These are phyloP conservation scores for Saccharomycopsis sp. DNA, from an alignment of 805 yeast species.

Conservation along the genomic window DNA sequence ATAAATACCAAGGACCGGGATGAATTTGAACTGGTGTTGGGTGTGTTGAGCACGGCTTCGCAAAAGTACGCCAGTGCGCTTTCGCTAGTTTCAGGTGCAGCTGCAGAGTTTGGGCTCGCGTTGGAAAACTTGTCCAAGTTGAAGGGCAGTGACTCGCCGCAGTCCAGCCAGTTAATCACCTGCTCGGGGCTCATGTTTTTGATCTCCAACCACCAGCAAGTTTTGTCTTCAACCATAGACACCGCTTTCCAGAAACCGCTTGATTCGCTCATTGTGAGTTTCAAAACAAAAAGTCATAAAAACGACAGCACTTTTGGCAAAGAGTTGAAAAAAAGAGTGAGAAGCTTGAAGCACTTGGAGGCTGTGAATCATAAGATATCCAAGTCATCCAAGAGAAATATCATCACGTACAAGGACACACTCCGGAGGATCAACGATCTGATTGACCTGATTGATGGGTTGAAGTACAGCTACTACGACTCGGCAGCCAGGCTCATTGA, in stretches of 20 bases:
- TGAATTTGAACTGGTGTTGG: conserved; percentile 39
- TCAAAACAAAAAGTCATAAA: conserved; percentile 34
- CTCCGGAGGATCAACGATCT: conserved; percentile 60
- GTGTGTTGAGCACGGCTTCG: conserved; percentile 40
- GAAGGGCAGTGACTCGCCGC: conserved; percentile 46
- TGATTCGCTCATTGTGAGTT: conserved; percentile 33
- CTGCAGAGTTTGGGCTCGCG: conserved; percentile 63
- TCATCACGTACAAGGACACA: conserved; percentile 58
- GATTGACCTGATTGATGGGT: conserved; percentile 67
- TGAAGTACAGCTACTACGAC: conserved; percentile 68
- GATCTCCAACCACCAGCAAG: conserved; percentile 67
- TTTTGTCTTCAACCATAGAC: conserved; percentile 50
- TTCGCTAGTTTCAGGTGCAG: conserved; percentile 42
- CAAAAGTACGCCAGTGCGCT: conserved; percentile 39
- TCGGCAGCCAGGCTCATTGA: conserved; percentile 55
- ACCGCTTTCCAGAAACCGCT: conserved; percentile 50
- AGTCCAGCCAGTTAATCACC: conserved; percentile 55
- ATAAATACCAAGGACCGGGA: conserved; percentile 53
- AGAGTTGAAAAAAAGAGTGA: conserved; percentile 44
- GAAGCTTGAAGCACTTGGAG: conserved; percentile 50
- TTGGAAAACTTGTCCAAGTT: conserved; percentile 55
- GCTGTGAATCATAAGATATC: conserved; percentile 49
- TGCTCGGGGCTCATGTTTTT: conserved; percentile 74
- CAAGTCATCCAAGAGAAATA: conserved; percentile 51
- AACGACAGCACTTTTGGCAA: conserved; percentile 48